Base-by-base conservation (phyloP, 2,329 filamentous ascomycete genomes). In the Boeremia lycopersici region DNA sequence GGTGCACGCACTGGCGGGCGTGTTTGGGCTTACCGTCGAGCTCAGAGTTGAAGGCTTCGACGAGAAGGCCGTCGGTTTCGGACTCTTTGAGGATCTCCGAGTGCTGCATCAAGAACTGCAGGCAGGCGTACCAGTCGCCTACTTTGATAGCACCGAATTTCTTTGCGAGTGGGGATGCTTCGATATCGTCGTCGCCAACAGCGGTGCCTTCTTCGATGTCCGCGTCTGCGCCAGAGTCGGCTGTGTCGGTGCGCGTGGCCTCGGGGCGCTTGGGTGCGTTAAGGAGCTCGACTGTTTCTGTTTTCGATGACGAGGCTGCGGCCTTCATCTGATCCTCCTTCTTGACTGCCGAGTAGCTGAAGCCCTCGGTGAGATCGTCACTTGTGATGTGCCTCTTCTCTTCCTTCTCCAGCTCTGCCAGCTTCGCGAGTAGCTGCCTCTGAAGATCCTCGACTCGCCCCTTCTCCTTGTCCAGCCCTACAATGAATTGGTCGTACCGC, bases 311-410 rank as follows among this genome's bases (percentile, higher is more conserved):
- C 15, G 64, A 48, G 3, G 74, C 48, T 23, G 68, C 53, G 1
- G 68, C 62, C 15, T 69, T 58, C 31, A 58, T 60, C 34, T 65
- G 61, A 8, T 67, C 56, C 13, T 48, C 62, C 42, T 65, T 66
- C 33, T 85, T 81, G 48, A 99, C 86, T 63, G 89, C 84, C 2
- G 93, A 96, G 74, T 86, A 93, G 76, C 96, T 87, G 73, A 99
- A 99, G 6, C 95, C 95, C 2, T 89, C 92, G 69, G 93, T 89
- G 65, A 96, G 86, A 63, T 86, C 84, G 62, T 96, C 93, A 71
- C 93, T 98, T 10, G 95, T 99, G 61, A 99, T 99, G 79, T 98
- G 97, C 72, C 84, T 86, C 56, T 83, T 79, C 64, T 96, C 93
- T 62, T 95, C 89, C 74, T 87, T 89, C 78, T 98, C 90, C 35